Evolutionary conservation across 306 rosid species (phyloP).

Genomic region (Mucuna pruriens): DNA sequence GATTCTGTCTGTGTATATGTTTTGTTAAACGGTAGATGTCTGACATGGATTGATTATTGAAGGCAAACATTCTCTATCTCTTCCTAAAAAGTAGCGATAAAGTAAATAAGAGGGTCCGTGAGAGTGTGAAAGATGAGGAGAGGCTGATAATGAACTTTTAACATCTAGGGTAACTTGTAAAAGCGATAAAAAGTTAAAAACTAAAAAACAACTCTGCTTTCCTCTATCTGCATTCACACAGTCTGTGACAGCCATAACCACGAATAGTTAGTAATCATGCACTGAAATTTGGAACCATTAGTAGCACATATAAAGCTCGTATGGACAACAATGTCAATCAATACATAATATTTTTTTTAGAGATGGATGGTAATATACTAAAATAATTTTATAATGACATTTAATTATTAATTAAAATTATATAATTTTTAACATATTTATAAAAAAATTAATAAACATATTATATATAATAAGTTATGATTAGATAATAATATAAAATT

Average conservation of each 20-base stretch:
- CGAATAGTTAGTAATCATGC: conserved; percentile 22
- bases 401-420: too few relatives aligned
- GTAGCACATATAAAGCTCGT: too few relatives aligned
- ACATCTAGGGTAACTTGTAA: neutral
- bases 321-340: too few relatives aligned
- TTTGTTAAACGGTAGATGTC: neutral
- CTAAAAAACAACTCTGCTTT: conserved; percentile 36
- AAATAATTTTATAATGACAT: too few relatives aligned
- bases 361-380: too few relatives aligned
- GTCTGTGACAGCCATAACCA: conserved; percentile 16
- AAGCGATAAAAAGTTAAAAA: conserved; percentile 25
- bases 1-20: neutral
- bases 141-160: conserved; percentile 52
- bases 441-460: too few relatives aligned
- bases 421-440: too few relatives aligned
- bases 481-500: too few relatives aligned
- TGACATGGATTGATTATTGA: conserved; percentile 44
- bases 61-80: conserved; percentile 48
- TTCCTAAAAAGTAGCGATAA: conserved; percentile 51
- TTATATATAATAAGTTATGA: too few relatives aligned
- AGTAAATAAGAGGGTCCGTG: conserved; percentile 29
- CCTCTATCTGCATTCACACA: neutral
- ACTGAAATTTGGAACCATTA: neutral
- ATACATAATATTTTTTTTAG: too few relatives aligned
- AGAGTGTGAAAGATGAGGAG: conserved; percentile 42